A percentile compares a stretch with the other conserved stretches of the same genome.
phyloP scores from a whole-genome alignment of 139 green algal species.

The Picochlorum sp. region DNA sequence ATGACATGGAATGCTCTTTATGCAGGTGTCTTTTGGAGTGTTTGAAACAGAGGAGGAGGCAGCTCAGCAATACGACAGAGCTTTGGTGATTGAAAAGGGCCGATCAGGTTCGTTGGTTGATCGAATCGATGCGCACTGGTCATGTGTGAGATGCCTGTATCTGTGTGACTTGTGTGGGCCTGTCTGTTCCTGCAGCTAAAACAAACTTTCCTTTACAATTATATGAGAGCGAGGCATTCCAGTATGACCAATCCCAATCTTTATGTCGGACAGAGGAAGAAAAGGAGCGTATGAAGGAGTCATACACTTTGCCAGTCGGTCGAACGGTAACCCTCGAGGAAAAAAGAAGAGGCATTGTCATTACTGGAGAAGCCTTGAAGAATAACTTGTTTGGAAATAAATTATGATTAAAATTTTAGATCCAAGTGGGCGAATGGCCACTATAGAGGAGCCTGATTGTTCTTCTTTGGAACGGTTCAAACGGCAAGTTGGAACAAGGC shows the following conservation, averaged over 20 bases:
- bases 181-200: constrained; percentile 32
- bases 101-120: constrained; percentile 9
- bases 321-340: constrained; percentile 16
- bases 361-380: constrained; percentile 23
- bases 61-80: constrained; percentile 58
- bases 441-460: constrained; percentile 1
- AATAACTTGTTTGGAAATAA: constrained; percentile 6
- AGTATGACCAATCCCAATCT: constrained; percentile 18
- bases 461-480: background rate
- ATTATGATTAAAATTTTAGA: constrained; percentile 17
- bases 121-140: background rate
- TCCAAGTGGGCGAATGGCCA: background rate
- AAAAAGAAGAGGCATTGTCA: constrained; percentile 26
- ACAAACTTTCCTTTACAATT: constrained; percentile 59
- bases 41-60: constrained; percentile 53
- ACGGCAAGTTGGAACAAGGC: no score
- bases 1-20: background rate
- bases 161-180: background rate
- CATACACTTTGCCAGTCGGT: constrained; percentile 18
- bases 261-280: background rate
- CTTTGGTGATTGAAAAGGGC: constrained; percentile 57
- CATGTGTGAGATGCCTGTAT: background rate
- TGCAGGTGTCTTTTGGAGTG: constrained; percentile 58
- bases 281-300: background rate
- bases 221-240: constrained; percentile 45